Percentiles rank a stretch among this genome's conserved stretches.
Evolutionary conservation across 306 rosid species (phyloP).

Genomic region (Cicer yamashitae): DNA sequence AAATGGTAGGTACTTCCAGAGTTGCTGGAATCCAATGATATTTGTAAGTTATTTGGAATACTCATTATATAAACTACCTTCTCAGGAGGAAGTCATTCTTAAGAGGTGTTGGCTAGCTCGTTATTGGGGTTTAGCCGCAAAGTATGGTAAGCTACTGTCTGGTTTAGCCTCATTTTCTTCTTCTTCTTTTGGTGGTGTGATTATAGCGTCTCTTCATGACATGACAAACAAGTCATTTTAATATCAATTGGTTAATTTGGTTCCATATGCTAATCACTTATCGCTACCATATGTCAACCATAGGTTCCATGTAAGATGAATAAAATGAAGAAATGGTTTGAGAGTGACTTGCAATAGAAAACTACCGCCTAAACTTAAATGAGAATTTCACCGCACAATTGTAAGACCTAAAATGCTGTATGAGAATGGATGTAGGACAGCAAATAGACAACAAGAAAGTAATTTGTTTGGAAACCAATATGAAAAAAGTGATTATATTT

Average conservation of each 20-base stretch:
- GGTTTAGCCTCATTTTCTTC: conserved; percentile 27
- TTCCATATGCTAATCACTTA: conserved; percentile 26
- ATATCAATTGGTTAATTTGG: conserved; percentile 23
- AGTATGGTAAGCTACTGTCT: conserved; percentile 61
- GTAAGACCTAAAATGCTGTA: no score
- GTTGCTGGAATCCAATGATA: conserved; percentile 39
- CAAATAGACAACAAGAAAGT: no score
- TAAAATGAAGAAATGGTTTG: background rate
- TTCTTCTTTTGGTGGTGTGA: conserved; percentile 20
- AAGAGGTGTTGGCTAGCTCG: conserved; percentile 99
- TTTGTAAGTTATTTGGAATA: conserved; percentile 36
- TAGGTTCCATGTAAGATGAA: background rate
- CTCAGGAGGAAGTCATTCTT: conserved; percentile 98
- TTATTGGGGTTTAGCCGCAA: conserved; percentile 96
- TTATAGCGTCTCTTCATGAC: conserved; percentile 24
- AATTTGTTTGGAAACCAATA: no score
- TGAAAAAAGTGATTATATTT: no score
- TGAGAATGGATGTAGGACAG: no score
- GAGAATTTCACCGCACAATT: no score
- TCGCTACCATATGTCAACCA: background rate
- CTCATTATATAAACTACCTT: conserved; percentile 39
- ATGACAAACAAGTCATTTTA: conserved; percentile 21
- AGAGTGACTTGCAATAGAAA: no score
- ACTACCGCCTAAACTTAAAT: no score
- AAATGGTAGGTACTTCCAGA: conserved; percentile 66